Evolutionary conservation across 2,329 filamentous ascomycete species (phyloP), one percentile per base, ranked within the genome.

Genomic region (Calonectria honghensis): DNA sequence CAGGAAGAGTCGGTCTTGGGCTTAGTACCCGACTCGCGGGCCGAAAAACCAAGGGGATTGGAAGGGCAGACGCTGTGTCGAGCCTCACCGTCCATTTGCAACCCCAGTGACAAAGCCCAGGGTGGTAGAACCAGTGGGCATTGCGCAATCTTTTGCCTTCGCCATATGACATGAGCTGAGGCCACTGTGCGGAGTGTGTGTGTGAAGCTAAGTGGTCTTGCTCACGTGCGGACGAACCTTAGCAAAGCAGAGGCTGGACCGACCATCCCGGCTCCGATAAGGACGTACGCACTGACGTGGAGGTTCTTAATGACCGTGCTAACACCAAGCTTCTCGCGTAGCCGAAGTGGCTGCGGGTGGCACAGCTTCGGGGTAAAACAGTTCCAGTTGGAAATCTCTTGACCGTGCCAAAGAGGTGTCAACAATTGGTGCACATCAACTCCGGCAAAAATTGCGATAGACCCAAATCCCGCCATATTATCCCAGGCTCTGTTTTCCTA

Each of bases 161-260:
- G 35, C 57, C 57, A 61, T 9, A 61, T 61, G 57, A 61, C 57
- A 39, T 24, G 57, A 41, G 57, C 37, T 29, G 35, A 41, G 57
- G n/a, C 57, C 57, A 63, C 57, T 20, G 27, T 41, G 57, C 16
- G 57, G 57, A 63, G 39, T 63, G 57, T 63, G 57, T 61, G 57
- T 48, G 45, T 35, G n/a, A 24, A 63, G 57, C 57, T 63, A 63
- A 61, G 57, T 27, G 24, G 16, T 18, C 37, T 41, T 39, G 57
- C 57, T 63, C 57, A 63, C 57, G 57, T 63, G 57, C 37, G 57
- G 57, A 63, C 37, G 57, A 63, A 63, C 57, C 57, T 63, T 63
- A n/a, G 45, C 45, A 48, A n/a, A 39, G n/a, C 5, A 27, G 41
- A 45, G 18, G 35, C 7, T 41, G 37, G 9, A 29, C n/a, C 37